phyloP scores from a whole-genome alignment of 2,329 filamentous ascomycete genomes.

The Graphiopsis chlorocephala region DNA sequence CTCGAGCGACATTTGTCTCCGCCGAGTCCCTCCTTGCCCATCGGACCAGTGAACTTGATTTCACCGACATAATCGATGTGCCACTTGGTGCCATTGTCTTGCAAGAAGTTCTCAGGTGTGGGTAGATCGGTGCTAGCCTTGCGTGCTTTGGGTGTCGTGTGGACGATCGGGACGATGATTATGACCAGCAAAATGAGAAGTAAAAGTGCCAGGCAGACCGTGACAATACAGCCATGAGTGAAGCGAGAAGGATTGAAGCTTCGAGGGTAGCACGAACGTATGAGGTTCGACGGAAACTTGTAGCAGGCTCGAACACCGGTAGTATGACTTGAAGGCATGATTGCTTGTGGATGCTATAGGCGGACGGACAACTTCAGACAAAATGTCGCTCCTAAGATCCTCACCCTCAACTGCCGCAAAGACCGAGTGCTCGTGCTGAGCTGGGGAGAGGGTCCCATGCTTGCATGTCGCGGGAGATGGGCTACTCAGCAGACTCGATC shows the following conservation, averaged over 20 bases:
- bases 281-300: not conserved
- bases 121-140: not conserved
- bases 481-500: not conserved
- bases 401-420: not conserved
- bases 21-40: not conserved
- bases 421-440: not conserved
- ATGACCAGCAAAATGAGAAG: not conserved
- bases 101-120: not conserved
- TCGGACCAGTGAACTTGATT: not conserved
- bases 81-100: not conserved
- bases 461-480: not conserved
- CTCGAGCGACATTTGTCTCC: not conserved
- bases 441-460: not conserved
- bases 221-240: not conserved
- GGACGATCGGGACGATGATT: not conserved
- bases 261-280: not conserved
- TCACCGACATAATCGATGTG: not conserved
- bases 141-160: not conserved
- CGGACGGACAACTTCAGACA: not conserved
- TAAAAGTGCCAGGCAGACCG: not conserved
- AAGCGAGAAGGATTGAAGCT: not conserved
- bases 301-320: not conserved
- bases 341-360: not conserved
- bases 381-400: not conserved
- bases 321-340: not conserved